phyloP scores from a whole-genome alignment of 106 monocot genomes.

The Apostasia ramifera region DNA sequence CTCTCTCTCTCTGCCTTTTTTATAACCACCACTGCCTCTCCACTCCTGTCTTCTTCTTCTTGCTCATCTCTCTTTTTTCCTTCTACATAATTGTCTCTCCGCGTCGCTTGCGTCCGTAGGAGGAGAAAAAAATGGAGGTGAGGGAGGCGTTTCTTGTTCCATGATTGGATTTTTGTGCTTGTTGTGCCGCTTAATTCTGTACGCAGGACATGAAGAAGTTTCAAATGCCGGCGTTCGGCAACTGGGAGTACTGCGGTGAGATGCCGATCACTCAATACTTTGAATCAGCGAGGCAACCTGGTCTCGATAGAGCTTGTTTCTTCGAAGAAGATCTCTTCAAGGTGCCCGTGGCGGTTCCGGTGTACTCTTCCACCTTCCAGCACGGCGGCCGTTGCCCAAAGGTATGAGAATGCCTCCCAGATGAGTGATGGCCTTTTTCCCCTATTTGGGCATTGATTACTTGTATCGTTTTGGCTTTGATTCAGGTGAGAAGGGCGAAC shows the following conservation, averaged over 20 bases:
- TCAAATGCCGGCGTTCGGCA: slow-evolving; percentile 27
- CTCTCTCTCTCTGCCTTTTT: not conserved
- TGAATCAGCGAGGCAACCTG: slow-evolving; percentile 24
- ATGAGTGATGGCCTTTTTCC: no score
- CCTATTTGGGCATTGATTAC: not conserved
- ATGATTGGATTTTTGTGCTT: not conserved
- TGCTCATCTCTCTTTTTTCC: not conserved
- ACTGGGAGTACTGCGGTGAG: slow-evolving; percentile 23
- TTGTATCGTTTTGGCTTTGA: not conserved
- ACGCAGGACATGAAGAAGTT: slow-evolving; percentile 9
- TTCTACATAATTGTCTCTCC: no score
- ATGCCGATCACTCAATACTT: slow-evolving; percentile 26
- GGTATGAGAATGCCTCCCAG: not conserved
- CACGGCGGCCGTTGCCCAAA: not conserved
- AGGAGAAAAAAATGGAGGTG: slow-evolving; percentile 7
- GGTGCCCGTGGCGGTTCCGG: slow-evolving; percentile 10
- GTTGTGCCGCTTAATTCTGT: not conserved
- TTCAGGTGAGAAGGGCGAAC: not conserved
- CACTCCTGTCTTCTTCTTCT: not conserved
- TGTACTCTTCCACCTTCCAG: not conserved
- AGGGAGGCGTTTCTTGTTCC: not conserved
- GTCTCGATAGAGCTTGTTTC: slow-evolving; percentile 9
- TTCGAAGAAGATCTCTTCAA: slow-evolving; percentile 14
- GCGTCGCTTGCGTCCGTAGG: not conserved
- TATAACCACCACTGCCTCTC: not conserved